Percentiles rank a stretch among this genome's conserved stretches.
Evolutionary conservation across 495 filamentous ascomycete species (phyloP).

Genomic region (Penicillium lagena): DNA sequence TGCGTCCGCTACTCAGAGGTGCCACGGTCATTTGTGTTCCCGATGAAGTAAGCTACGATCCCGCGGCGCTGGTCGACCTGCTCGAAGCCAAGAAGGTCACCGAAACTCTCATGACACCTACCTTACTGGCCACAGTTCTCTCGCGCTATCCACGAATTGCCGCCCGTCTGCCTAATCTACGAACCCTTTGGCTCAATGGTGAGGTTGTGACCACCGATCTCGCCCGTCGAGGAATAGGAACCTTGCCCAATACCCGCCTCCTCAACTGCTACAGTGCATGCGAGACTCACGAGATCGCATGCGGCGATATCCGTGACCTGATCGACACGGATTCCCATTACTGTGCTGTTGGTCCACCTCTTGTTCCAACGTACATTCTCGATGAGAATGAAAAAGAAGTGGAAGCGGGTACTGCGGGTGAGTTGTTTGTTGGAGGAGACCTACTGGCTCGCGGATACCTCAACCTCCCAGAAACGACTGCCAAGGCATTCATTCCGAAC

Average conservation of each 20-base stretch:
- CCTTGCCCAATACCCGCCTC: slow-evolving; percentile 55
- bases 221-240: slow-evolving; percentile 50
- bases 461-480: slow-evolving; percentile 72
- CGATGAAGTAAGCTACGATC: slow-evolving; percentile 64
- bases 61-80: slow-evolving; percentile 57
- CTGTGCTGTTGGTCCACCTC: slow-evolving; percentile 56
- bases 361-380: slow-evolving; percentile 57
- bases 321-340: slow-evolving; percentile 44
- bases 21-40: slow-evolving; percentile 61
- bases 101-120: slow-evolving; percentile 71
- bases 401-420: slow-evolving; percentile 63
- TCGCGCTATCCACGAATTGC: slow-evolving; percentile 52
- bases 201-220: slow-evolving; percentile 67
- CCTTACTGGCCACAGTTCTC: slow-evolving; percentile 57
- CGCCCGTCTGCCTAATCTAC: slow-evolving; percentile 48
- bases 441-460: slow-evolving; percentile 79
- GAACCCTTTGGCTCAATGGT: slow-evolving; percentile 62
- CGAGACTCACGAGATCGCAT: slow-evolving; percentile 68
- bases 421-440: slow-evolving; percentile 74
- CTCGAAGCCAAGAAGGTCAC: slow-evolving; percentile 51
- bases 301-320: slow-evolving; percentile 61
- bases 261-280: slow-evolving; percentile 69
- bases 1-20: slow-evolving; percentile 61
- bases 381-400: slow-evolving; percentile 49
- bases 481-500: slow-evolving; percentile 58